phyloP scores from a whole-genome alignment of 2,329 filamentous ascomycete genomes.

The Aspergillus niger region DNA sequence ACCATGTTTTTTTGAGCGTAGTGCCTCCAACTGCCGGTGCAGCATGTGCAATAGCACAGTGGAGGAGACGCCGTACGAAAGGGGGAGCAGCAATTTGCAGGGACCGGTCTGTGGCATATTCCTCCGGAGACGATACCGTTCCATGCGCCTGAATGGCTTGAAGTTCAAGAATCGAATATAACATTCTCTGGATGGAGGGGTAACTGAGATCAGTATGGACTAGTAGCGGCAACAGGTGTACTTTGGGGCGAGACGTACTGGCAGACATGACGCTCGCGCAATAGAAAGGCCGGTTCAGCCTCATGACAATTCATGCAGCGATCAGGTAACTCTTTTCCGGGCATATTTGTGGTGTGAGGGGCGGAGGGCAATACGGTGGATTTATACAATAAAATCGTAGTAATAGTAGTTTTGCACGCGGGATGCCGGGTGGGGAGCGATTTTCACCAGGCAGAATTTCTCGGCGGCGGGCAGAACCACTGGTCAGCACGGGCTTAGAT shows the following conservation, averaged over 20 bases:
- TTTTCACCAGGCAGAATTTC: conserved; percentile 21
- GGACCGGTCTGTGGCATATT: conserved; percentile 42
- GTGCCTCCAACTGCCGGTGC: conserved; percentile 66
- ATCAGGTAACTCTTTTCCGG: conserved; percentile 32
- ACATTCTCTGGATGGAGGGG: conserved; percentile 59
- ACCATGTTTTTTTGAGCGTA: conserved; percentile 62
- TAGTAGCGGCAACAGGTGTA: background rate
- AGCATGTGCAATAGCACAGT: conserved; percentile 75
- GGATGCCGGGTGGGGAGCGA: conserved; percentile 9
- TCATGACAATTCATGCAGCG: conserved; percentile 61
- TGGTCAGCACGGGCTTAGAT: conserved; percentile 27
- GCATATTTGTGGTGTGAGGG: conserved; percentile 29
- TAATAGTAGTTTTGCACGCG: background rate
- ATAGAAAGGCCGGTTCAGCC: conserved; percentile 53
- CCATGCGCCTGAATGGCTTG: conserved; percentile 79
- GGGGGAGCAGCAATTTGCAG: conserved; percentile 68
- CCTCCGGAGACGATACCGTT: conserved; percentile 58
- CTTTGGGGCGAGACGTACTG: conserved; percentile 44
- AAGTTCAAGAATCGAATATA: conserved; percentile 75
- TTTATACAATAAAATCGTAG: background rate
- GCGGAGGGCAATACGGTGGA: too few relatives aligned
- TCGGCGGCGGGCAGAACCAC: conserved; percentile 16
- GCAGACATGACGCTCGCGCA: conserved; percentile 64
- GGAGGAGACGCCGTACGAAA: conserved; percentile 84
- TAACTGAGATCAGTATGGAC: conserved; percentile 1